Conservation (phyloP, 305 asterid genomes). For the Fraxinus latifolia region DNA sequence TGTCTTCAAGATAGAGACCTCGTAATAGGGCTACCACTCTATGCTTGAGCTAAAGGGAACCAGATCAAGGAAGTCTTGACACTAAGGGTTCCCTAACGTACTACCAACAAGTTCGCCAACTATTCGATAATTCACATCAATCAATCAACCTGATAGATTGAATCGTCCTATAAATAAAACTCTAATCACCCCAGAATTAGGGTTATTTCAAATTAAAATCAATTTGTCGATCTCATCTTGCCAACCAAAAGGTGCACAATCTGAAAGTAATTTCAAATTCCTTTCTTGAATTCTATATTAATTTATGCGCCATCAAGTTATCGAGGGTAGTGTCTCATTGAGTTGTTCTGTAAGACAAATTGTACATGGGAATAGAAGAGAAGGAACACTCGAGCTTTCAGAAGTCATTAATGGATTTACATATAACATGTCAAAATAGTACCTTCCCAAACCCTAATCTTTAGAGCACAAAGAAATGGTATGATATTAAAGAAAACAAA, state of each 20-base stretch:
- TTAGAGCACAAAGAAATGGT: constrained; percentile 33
- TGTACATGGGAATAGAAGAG: not conserved
- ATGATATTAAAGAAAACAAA: constrained; percentile 4
- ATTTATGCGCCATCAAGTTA: not conserved
- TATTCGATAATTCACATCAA: not conserved
- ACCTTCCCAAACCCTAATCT: constrained; percentile 53
- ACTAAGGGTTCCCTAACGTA: not conserved
- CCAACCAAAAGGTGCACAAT: not conserved
- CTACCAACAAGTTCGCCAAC: not conserved
- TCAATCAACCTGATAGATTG: not conserved
- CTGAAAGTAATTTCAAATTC: not conserved
- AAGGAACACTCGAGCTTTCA: not conserved
- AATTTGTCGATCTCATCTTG: not conserved
- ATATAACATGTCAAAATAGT: constrained; percentile 25
- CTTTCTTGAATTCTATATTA: not conserved
- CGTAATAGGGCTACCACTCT: not conserved
- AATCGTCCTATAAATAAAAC: not conserved
- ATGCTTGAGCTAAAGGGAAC: not conserved
- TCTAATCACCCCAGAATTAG: not conserved
- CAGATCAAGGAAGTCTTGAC: not conserved
- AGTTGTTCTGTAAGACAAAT: not conserved
- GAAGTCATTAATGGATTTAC: not conserved
- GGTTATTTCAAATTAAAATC: not conserved
- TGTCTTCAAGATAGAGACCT: not conserved
- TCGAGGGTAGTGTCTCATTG: not conserved